Evolutionary conservation across 1,139 yeast species (phyloP).

Genomic region (Torulaspora pretoriensis): DNA sequence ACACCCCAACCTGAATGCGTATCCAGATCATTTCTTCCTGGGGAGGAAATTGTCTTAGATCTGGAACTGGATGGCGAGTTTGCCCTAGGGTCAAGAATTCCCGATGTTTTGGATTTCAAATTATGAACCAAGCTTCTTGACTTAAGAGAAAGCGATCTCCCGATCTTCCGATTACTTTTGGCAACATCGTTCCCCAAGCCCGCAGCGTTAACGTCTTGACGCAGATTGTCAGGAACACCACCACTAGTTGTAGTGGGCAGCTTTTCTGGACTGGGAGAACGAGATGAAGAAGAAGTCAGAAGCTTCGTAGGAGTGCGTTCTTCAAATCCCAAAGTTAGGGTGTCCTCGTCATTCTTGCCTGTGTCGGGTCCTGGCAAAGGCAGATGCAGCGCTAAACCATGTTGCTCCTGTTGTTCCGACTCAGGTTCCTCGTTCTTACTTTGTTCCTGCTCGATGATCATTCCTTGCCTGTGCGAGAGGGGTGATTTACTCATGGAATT

Average conservation of each 20-base stretch:
- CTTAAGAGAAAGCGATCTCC: constrained; percentile 29
- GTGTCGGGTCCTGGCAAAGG: constrained; percentile 3
- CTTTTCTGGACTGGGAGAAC: constrained; percentile 4
- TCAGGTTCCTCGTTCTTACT: background rate
- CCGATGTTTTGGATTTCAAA: constrained; percentile 20
- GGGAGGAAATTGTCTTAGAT: constrained; percentile 4
- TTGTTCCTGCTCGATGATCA: constrained; percentile 9
- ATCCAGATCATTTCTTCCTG: constrained; percentile 21
- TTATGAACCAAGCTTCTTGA: constrained; percentile 27
- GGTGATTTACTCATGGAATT: constrained; percentile 36
- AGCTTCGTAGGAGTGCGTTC: background rate
- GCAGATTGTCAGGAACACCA: too few species aligned
- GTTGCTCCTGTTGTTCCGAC: constrained; percentile 1
- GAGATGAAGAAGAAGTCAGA: constrained; percentile 1
- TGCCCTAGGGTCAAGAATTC: constrained; percentile 15
- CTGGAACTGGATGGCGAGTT: constrained; percentile 7
- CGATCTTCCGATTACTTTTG: constrained; percentile 17
- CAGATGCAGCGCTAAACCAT: constrained; percentile 12
- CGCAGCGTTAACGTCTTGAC: too few species aligned
- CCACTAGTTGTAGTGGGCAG: background rate
- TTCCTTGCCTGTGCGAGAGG: constrained; percentile 15
- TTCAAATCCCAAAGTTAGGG: constrained; percentile 12
- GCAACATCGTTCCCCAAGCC: background rate
- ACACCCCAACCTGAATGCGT: constrained; percentile 36
- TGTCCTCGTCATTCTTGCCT: constrained; percentile 11